Conservation (phyloP, 306 rosid species). For the Coriaria nepalensis region DNA sequence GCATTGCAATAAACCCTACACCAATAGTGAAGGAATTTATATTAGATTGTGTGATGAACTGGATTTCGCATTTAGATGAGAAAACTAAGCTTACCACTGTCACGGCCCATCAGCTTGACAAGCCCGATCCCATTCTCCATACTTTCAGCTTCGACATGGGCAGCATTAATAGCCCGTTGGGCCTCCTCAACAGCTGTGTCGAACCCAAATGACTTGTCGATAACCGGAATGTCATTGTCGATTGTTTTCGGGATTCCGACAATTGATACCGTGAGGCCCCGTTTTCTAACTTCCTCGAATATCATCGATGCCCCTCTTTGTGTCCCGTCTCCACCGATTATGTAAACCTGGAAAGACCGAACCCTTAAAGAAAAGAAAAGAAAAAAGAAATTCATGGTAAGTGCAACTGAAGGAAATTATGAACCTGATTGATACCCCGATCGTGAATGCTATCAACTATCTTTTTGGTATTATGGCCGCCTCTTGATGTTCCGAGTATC, state of each 20-base stretch:
- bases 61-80: not conserved
- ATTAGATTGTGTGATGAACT: not conserved
- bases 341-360: slow-evolving; percentile 46
- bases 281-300: slow-evolving; percentile 70
- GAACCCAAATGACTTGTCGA: slow-evolving; percentile 75
- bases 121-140: slow-evolving; percentile 70
- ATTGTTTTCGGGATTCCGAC: slow-evolving; percentile 87
- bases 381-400: too few relatives aligned
- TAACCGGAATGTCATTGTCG: slow-evolving; percentile 79
- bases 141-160: slow-evolving; percentile 77
- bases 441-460: slow-evolving; percentile 82
- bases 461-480: slow-evolving; percentile 70
- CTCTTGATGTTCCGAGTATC: slow-evolving; percentile 64
- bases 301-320: slow-evolving; percentile 72
- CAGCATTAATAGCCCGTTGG: slow-evolving; percentile 89
- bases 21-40: slow-evolving; percentile 5
- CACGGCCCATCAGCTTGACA: slow-evolving; percentile 81
- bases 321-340: slow-evolving; percentile 93
- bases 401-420: not conserved
- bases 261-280: slow-evolving; percentile 69
- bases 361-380: too few relatives aligned
- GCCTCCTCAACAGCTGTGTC: slow-evolving; percentile 96
- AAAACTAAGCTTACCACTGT: slow-evolving; percentile 44
- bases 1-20: slow-evolving; percentile 76
- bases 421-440: slow-evolving; percentile 73